These are phyloP conservation scores for Pythium aristosporum DNA, from an alignment of 352 stramenopile genomes.

Conservation along the genomic window DNA sequence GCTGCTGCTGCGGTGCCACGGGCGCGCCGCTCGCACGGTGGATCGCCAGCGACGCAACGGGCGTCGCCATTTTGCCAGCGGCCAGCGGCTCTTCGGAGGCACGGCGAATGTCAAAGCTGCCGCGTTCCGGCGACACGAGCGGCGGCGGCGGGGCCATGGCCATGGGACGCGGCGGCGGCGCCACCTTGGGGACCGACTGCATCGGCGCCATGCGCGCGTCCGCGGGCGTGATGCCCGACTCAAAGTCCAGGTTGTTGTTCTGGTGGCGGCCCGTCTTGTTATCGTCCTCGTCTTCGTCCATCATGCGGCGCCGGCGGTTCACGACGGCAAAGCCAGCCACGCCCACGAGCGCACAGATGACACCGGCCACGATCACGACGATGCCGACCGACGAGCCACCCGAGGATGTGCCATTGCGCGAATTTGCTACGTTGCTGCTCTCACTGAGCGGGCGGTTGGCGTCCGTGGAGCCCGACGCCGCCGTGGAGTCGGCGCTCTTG, in stretches of 20 bases:
- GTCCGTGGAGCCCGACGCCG: not conserved
- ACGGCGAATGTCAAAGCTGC: conserved; percentile 20
- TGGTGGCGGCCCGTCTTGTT: conserved; percentile 17
- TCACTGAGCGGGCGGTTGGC: conserved; percentile 14
- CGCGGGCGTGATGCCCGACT: conserved; percentile 17
- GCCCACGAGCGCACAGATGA: conserved; percentile 23
- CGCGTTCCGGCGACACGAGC: conserved; percentile 11
- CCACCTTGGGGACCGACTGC: not conserved
- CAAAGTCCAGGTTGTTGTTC: conserved; percentile 22
- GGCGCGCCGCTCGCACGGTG: not conserved
- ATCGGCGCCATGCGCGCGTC: conserved; percentile 3
- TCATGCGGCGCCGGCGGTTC: conserved; percentile 14
- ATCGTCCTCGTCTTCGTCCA: conserved; percentile 12
- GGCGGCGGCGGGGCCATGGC: not conserved
- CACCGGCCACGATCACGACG: conserved; percentile 16
- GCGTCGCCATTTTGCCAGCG: not conserved
- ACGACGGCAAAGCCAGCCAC: conserved; percentile 19
- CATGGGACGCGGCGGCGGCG: not conserved
- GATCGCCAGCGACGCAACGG: not conserved
- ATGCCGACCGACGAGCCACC: conserved; percentile 13
- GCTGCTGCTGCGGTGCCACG: not conserved
- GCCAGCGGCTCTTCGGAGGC: not conserved
- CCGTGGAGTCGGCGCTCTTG: not conserved
- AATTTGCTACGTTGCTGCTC: not conserved
- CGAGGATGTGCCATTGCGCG: not conserved